Evolutionary conservation across 108 stramenopile genomes (phyloP), one percentile per base, ranked within the genome.

Genomic region (Skeletonema costatum): DNA sequence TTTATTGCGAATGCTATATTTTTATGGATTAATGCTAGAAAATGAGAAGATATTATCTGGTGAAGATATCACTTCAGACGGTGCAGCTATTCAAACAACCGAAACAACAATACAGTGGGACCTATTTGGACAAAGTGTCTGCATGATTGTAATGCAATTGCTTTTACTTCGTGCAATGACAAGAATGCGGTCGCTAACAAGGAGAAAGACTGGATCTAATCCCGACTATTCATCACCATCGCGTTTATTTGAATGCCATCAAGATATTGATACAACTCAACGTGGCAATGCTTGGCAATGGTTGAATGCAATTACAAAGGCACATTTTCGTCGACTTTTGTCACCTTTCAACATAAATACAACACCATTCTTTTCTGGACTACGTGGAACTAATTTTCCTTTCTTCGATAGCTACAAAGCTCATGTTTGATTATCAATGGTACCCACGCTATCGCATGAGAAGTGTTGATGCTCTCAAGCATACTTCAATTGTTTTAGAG

Each of bases 391-490:
- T 82, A 1, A 19, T 82, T 0, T 51, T 75, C 32, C 56, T 82
- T 12, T 71, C 74, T n/a, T 82, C 74, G 39, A 72, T 75, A 32
- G 36, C 56, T 16, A 60, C 76, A 5, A 82, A 71, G 59, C 53
- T 82, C 0, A 17, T 82, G 19, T 82, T 82, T 66, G 81, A 82
- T 68, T 75, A 73, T 63, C 75, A 76, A 50, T 82, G 75, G 75
- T 82, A 76, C 62, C 81, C 81, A 50, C 64, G 53, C 21, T 82
- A 82, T 59, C 42, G 75, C 53, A 76, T 82, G 42, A 21, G 59
- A n/a, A 41, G 71, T 38, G 71, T 82, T 8, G 74, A 76, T 13
- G 13, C 71, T 5, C 60, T 82, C 11, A 82, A 76, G 44, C 64
- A 73, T 17, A 56, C 66, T 16, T 82, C 81, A 29, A 72, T 82